Percentiles rank a stretch among this genome's conserved stretches.
Evolutionary conservation across 208 protist genomes (phyloP).

Genomic region (Novymonas esmeraldas): DNA sequence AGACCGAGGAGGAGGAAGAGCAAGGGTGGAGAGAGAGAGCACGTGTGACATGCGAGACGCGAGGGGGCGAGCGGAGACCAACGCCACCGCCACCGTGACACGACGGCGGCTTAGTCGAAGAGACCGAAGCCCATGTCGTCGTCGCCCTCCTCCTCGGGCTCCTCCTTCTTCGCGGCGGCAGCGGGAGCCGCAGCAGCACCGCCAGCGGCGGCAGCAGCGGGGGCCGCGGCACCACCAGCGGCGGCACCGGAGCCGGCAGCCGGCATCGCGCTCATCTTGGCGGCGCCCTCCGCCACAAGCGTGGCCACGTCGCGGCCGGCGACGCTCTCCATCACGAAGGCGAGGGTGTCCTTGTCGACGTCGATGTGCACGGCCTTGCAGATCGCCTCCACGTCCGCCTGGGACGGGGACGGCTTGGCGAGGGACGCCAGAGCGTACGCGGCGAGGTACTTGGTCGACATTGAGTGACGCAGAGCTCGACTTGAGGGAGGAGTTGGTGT

Average conservation of each 20-base stretch:
- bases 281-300: slow-evolving; percentile 76
- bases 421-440: slow-evolving; percentile 92
- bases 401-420: slow-evolving; percentile 67
- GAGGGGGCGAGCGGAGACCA: no score
- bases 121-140: slow-evolving; percentile 92
- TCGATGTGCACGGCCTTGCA: slow-evolving; percentile 77
- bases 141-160: slow-evolving; percentile 85
- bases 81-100: neutral
- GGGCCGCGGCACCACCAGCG: slow-evolving; percentile 29
- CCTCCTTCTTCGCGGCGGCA: slow-evolving; percentile 57
- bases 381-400: slow-evolving; percentile 85
- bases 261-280: slow-evolving; percentile 78
- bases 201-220: slow-evolving; percentile 35
- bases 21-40: slow-evolving; percentile 3
- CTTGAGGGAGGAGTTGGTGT: no score
- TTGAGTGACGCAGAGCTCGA: no score
- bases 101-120: slow-evolving; percentile 68
- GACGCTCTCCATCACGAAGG: slow-evolving; percentile 82
- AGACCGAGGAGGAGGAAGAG: no score
- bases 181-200: slow-evolving; percentile 42
- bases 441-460: slow-evolving; percentile 93
- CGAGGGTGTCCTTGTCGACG: slow-evolving; percentile 78
- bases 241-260: slow-evolving; percentile 43
- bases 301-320: slow-evolving; percentile 72
- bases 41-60: no score